Evolutionary conservation across 108 stramenopile species (phyloP), one percentile per base, ranked within the genome.

Genomic region (Cylindrotheca fusiformis): DNA sequence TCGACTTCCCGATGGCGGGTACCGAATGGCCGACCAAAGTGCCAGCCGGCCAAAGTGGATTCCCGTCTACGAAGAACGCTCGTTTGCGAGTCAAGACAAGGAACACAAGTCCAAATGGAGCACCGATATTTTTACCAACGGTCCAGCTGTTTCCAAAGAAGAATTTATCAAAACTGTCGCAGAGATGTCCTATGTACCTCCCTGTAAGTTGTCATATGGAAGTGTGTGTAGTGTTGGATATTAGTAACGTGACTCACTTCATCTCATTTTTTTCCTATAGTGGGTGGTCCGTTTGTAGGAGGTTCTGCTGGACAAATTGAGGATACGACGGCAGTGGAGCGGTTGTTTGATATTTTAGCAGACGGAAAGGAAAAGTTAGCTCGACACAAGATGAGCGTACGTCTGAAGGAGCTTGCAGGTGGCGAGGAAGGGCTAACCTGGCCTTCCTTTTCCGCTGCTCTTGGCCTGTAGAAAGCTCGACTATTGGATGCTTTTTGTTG

Each of bases 21-120:
- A 93, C 53, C 57, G 74, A 24, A 89, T 89, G 91, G 82, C 91
- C 0, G 91, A 93, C 68, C 91, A 93, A 64, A 76, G 77, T 4
- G 68, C 87, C 17, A 60, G 73, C 17, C 67, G 91, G 44, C 91
- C 91, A 2, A 93, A 93, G 60, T 93, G 91, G 91, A 93, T 93
- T 30, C 88, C 88, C 1, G 52, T 63, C 12, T 93, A 93, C 65
- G 82, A 83, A 28, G 71, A 73, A 41, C 83, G 91, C 1, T 46
- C 30, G 21, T 85, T 88, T 54, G 68, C 65, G 31, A 69, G 79
- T 5, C 64, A 64, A 55, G 81, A 75, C 10, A 92, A 87, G 48
- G 84, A 92, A 63, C 90, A 92, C 70, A 72, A 62, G 27, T 65
- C 90, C 22, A 86, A 83, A 56, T 91, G 90, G 90, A 78, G 69